A percentile compares a stretch with the other conserved stretches of the same genome.
These are phyloP conservation scores for Knufia petricola DNA, from an alignment of 2,329 filamentous ascomycete species.

Conservation along the genomic window DNA sequence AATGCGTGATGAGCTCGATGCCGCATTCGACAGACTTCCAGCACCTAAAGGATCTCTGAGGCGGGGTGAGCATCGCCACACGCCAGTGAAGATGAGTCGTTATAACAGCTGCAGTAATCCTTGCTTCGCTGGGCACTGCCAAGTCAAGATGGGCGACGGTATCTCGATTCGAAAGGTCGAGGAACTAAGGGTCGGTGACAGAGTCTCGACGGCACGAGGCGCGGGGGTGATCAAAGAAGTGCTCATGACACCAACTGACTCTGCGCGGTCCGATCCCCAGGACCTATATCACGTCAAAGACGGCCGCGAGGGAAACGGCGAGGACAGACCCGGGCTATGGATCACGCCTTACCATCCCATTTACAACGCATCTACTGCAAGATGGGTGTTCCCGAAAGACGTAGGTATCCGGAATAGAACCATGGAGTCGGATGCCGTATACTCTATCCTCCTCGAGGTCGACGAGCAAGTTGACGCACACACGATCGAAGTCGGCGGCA, in stretches of 20 bases:
- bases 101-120: slow-evolving; percentile 37
- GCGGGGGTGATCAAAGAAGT: slow-evolving; percentile 42
- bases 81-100: slow-evolving; percentile 31
- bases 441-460: slow-evolving; percentile 47
- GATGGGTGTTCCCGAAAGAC: slow-evolving; percentile 42
- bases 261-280: slow-evolving; percentile 25
- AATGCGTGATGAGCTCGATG: slow-evolving; percentile 43
- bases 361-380: slow-evolving; percentile 24
- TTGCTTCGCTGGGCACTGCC: slow-evolving; percentile 46
- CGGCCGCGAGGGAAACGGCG: no score
- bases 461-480: slow-evolving; percentile 39
- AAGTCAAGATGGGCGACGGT: slow-evolving; percentile 38
- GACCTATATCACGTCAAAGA: slow-evolving; percentile 29
- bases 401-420: slow-evolving; percentile 32
- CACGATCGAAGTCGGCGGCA: slow-evolving; percentile 34
- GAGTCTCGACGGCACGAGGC: slow-evolving; percentile 44
- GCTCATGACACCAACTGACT: slow-evolving; percentile 41
- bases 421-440: slow-evolving; percentile 39
- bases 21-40: slow-evolving; percentile 30
- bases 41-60: slow-evolving; percentile 19
- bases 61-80: neutral
- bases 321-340: no score
- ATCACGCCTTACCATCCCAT: slow-evolving; percentile 56
- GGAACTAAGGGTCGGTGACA: slow-evolving; percentile 37
- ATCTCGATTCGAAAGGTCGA: slow-evolving; percentile 32